A percentile compares a stretch with the other conserved stretches of the same genome.
Conservation (phyloP, 2,329 filamentous ascomycete genomes). For the Botryosphaeria dothidea region DNA sequence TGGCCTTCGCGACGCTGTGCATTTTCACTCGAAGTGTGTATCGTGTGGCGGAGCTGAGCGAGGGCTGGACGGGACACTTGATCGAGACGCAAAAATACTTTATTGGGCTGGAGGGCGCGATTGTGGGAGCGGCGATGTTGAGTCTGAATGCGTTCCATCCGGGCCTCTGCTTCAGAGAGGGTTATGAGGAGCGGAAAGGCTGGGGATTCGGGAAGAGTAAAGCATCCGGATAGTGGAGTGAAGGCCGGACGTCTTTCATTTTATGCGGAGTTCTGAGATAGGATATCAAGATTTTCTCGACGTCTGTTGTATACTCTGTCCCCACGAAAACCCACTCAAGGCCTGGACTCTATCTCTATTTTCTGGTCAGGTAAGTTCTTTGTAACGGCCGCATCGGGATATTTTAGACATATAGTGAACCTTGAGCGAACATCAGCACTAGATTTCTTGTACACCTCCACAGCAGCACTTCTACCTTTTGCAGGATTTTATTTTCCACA, state of each 20-base stretch:
- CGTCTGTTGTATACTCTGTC: too few relatives aligned
- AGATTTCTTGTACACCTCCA: too few relatives aligned
- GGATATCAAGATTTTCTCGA: too few relatives aligned
- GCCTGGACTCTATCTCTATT: too few relatives aligned
- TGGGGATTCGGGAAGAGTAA: conserved; percentile 26
- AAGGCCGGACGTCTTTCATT: not conserved
- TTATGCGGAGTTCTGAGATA: not conserved
- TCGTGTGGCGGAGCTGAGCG: conserved; percentile 65
- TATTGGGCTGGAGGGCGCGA: conserved; percentile 39
- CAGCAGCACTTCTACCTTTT: too few relatives aligned
- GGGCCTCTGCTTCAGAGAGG: conserved; percentile 37
- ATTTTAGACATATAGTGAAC: too few relatives aligned
- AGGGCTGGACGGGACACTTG: conserved; percentile 63
- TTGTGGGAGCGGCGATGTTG: conserved; percentile 35
- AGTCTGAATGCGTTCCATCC: conserved; percentile 39
- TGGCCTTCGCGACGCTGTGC: conserved; percentile 60
- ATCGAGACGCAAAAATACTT: conserved; percentile 48
- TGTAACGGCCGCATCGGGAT: too few relatives aligned
- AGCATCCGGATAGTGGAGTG: not conserved
- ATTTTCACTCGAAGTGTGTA: conserved; percentile 67
- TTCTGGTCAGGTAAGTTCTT: too few relatives aligned
- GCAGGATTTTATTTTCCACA: too few relatives aligned
- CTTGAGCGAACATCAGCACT: too few relatives aligned
- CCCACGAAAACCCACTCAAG: too few relatives aligned
- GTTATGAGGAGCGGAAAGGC: conserved; percentile 24